phyloP scores from a whole-genome alignment of 83 land plant species.

The Picea abies region DNA sequence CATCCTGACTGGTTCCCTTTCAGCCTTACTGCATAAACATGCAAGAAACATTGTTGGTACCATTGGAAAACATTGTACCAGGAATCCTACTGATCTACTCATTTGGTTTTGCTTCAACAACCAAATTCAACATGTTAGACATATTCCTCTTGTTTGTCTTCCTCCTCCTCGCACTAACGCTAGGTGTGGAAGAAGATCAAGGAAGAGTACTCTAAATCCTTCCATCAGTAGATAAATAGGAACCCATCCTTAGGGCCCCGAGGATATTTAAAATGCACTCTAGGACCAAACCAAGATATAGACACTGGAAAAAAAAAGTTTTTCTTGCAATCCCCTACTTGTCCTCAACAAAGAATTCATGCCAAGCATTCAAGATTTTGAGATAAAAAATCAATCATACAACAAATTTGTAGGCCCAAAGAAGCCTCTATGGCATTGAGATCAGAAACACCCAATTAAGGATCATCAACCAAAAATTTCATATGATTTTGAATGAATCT shows the following conservation, averaged over 20 bases:
- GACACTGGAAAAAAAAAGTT: no score
- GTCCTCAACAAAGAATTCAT: no score
- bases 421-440: no score
- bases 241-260: constrained; percentile 84
- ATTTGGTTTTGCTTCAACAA: constrained; percentile 11
- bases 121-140: neutral
- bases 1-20: constrained; percentile 76
- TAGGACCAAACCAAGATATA: constrained; percentile 16
- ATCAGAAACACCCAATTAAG: no score
- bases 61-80: constrained; percentile 54
- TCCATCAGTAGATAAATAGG: constrained; percentile 70
- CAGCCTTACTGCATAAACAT: constrained; percentile 69
- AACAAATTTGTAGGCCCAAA: no score
- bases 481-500: no score
- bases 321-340: no score
- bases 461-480: no score
- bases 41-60: constrained; percentile 36
- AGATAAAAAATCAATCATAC: no score
- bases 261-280: constrained; percentile 54
- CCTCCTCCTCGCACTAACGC: constrained; percentile 22
- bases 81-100: constrained; percentile 32
- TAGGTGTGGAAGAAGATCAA: constrained; percentile 19
- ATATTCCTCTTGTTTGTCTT: constrained; percentile 29
- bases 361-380: no score
- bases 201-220: constrained; percentile 25